Percentiles rank a stretch among this genome's conserved stretches.
These are phyloP conservation scores for Ettlia oleoabundans DNA, from an alignment of 139 green algal genomes.

Conservation along the genomic window DNA sequence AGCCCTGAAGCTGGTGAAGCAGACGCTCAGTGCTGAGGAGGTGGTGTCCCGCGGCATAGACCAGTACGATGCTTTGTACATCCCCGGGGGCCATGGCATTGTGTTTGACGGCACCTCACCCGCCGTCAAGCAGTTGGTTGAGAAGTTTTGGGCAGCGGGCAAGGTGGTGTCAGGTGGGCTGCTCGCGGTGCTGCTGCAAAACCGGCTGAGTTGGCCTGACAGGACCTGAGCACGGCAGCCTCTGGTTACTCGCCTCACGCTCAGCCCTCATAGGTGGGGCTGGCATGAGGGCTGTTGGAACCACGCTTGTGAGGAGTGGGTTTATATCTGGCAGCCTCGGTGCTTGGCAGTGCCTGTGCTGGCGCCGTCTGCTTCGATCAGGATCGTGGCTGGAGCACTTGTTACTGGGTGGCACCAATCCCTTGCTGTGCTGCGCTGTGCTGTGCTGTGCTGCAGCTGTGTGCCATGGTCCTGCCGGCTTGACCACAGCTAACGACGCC, in stretches of 20 bases:
- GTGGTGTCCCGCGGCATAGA: background rate
- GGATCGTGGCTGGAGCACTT: too few relatives aligned
- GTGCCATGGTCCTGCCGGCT: slow-evolving; percentile 51
- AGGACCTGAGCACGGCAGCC: too few relatives aligned
- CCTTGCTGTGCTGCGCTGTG: background rate
- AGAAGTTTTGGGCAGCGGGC: slow-evolving; percentile 26
- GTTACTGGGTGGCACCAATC: too few relatives aligned
- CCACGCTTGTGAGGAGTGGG: too few relatives aligned
- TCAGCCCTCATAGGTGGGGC: background rate
- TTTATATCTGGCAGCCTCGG: too few relatives aligned
- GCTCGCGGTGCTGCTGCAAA: background rate
- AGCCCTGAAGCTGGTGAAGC: background rate
- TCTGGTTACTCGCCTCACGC: background rate
- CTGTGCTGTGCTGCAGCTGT: slow-evolving; percentile 36
- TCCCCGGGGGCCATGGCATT: slow-evolving; percentile 53
- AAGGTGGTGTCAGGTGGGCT: slow-evolving; percentile 48
- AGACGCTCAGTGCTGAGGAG: background rate
- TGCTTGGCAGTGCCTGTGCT: too few relatives aligned
- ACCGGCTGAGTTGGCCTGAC: too few relatives aligned
- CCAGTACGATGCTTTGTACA: slow-evolving; percentile 51
- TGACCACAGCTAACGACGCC: slow-evolving; percentile 31
- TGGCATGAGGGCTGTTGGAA: too few relatives aligned
- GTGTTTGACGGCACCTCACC: slow-evolving; percentile 43
- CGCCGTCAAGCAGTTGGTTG: slow-evolving; percentile 30
- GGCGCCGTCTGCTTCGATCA: too few relatives aligned